Conservation (phyloP, 1,284 basidiomycete genomes). For the Exobasidium rhododendri region DNA sequence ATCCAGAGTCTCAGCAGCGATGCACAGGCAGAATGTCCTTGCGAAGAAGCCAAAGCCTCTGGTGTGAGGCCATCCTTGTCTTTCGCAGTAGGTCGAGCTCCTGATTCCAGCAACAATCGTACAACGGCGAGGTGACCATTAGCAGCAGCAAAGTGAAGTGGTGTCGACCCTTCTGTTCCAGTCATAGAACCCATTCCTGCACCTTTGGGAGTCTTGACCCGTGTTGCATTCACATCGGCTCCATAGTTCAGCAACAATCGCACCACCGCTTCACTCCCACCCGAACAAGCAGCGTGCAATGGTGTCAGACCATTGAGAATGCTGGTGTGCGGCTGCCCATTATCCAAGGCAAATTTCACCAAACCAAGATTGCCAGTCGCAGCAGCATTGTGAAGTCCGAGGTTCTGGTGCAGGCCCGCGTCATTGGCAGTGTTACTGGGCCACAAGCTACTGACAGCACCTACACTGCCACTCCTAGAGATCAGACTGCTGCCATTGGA, state of each 20-base stretch:
- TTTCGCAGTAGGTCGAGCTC: slow-evolving; percentile 34
- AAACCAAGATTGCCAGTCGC: slow-evolving; percentile 46
- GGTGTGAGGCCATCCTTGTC: slow-evolving; percentile 41
- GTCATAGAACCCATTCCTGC: slow-evolving; percentile 8
- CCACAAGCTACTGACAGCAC: not conserved
- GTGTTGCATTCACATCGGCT: slow-evolving; percentile 43
- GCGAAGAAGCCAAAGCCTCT: slow-evolving; percentile 37
- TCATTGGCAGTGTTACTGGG: not conserved
- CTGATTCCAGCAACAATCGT: slow-evolving; percentile 40
- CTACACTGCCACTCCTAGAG: no score
- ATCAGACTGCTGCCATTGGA: not conserved
- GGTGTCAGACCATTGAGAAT: slow-evolving; percentile 47
- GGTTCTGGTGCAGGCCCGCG: slow-evolving; percentile 6
- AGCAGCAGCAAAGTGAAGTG: slow-evolving; percentile 52
- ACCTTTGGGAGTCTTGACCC: slow-evolving; percentile 17
- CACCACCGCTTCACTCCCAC: slow-evolving; percentile 37
- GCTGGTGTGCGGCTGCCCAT: slow-evolving; percentile 43
- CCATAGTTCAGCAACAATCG: slow-evolving; percentile 45
- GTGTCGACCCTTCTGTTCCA: slow-evolving; percentile 46
- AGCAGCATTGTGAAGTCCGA: slow-evolving; percentile 46
- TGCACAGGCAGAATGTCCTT: slow-evolving; percentile 33
- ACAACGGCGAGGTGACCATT: slow-evolving; percentile 46
- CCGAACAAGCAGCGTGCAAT: slow-evolving; percentile 46
- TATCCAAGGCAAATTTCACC: slow-evolving; percentile 49
- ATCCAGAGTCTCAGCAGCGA: slow-evolving; percentile 36